Evolutionary conservation across 331 rosid species (phyloP), one percentile per base, ranked within the genome.

Genomic region (Pyrus hybrid): DNA sequence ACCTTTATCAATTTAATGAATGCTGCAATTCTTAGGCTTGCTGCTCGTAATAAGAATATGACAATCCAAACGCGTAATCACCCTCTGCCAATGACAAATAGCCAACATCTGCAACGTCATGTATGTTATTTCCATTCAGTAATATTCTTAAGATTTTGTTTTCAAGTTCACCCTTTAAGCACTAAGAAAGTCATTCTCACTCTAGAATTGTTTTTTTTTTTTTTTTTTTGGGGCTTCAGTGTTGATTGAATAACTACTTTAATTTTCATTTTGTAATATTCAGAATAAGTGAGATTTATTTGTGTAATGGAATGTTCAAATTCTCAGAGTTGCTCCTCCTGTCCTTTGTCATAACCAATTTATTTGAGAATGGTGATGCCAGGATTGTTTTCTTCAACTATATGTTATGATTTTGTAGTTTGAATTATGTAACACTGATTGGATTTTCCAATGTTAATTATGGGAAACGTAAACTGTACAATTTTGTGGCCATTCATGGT

Each of bases 1-100:
- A 94, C 99, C 80, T 94, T 74, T 82, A 92, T 94, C 86, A 94
- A 94, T 88, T 80, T 92, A 83, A 83, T 94, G 93, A 92, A 94
- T 85, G 85, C 93, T 32, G 99, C 99, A 51, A 81, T 43, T 43
- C 49, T 94, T 67, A 84, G 95, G 84, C 87, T 92, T 73, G 96
- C 92, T 72, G 80, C 87, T 72, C 51, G 71, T 74, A 77, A 89
- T 81, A 77, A n/a, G 71, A 94, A 87, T 83, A 87, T 86, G 88
- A 90, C 97, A 80, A 92, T 94, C 82, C 85, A 72, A 83, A 92
- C 97, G 51, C 96, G 96, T 74, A 94, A 94, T 83, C 91, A 92
- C 66, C 99, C 99, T 85, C 83, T 94, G 53, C 99, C 99, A 74
- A 84, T 89, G 86, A 87, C 99, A 10, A 83, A 83, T 84, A 94